These are phyloP conservation scores for Trametes coccinea DNA, from an alignment of 768 basidiomycete species.

Conservation along the genomic window DNA sequence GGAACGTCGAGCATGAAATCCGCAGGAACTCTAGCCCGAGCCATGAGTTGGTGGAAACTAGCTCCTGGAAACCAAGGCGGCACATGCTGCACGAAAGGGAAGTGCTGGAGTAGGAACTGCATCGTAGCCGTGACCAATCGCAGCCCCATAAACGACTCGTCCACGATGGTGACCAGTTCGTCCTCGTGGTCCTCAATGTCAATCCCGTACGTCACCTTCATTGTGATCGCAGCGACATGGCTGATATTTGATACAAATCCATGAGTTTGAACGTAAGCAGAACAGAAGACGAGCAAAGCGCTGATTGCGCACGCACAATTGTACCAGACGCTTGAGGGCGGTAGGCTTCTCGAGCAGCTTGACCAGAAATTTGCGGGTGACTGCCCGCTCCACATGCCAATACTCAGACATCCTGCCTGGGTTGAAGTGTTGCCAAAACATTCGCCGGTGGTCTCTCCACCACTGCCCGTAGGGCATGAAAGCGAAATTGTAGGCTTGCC, in stretches of 20 bases:
- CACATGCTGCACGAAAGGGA: constrained; percentile 2
- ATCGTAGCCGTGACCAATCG: neutral
- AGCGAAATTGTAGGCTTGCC: constrained; percentile 2
- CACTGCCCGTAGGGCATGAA: constrained; percentile 10
- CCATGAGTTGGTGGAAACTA: neutral
- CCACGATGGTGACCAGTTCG: neutral
- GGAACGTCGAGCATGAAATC: neutral
- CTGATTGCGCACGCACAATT: neutral
- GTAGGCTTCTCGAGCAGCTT: neutral
- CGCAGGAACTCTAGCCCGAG: neutral
- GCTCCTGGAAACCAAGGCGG: constrained; percentile 15
- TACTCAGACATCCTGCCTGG: neutral
- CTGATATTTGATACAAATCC: neutral
- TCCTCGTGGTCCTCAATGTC: constrained; percentile 10
- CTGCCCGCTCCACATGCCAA: neutral
- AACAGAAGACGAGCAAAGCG: too few species aligned
- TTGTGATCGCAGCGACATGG: constrained; percentile 4
- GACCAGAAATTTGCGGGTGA: neutral
- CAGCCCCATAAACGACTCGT: constrained; percentile 2
- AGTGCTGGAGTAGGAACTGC: neutral
- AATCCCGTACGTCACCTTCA: constrained; percentile 23
- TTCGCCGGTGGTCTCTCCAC: constrained; percentile 17
- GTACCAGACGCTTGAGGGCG: neutral
- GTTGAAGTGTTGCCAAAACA: constrained; percentile 16
- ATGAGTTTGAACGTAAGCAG: too few species aligned